Conservation (phyloP, 768 basidiomycete genomes). For the Russula griseocarnosa region DNA sequence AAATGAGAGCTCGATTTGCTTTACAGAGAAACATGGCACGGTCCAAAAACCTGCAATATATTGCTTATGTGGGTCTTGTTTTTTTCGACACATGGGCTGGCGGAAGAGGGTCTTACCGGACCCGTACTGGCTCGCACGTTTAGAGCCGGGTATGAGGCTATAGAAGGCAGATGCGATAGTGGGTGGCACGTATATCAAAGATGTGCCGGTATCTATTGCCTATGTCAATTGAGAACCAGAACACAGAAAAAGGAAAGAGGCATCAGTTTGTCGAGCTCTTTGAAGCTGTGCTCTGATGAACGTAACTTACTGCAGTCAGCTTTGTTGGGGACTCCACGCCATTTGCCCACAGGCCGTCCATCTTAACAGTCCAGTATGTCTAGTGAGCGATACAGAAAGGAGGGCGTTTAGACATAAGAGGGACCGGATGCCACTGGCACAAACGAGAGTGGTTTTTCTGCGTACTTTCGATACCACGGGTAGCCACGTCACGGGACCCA, state of each 20-base stretch:
- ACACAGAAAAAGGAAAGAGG: not conserved
- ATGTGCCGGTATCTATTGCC: slow-evolving; percentile 69
- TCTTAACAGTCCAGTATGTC: slow-evolving; percentile 58
- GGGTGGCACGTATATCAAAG: slow-evolving; percentile 56
- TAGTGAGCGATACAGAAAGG: slow-evolving; percentile 29
- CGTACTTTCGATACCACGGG: slow-evolving; percentile 38
- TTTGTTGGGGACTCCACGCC: slow-evolving; percentile 25
- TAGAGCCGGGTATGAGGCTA: slow-evolving; percentile 47
- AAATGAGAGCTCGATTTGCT: slow-evolving; percentile 45
- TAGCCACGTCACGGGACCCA: slow-evolving; percentile 38
- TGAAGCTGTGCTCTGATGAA: not conserved
- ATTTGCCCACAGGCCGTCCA: slow-evolving; percentile 45
- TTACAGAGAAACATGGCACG: slow-evolving; percentile 46
- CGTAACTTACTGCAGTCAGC: slow-evolving; percentile 38
- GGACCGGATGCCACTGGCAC: not conserved
- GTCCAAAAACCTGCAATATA: slow-evolving; percentile 46
- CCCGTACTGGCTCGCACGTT: slow-evolving; percentile 42
- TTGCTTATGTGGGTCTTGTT: not conserved
- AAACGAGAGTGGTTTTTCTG: not conserved
- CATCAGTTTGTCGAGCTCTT: not conserved
- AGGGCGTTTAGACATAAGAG: not conserved
- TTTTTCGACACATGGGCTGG: not conserved
- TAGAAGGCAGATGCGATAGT: slow-evolving; percentile 47
- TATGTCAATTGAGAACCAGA: slow-evolving; percentile 31
- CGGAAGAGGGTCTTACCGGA: slow-evolving; percentile 33